Evolutionary conservation across 768 basidiomycete genomes (phyloP).

Genomic region (Myochromella boudieri): DNA sequence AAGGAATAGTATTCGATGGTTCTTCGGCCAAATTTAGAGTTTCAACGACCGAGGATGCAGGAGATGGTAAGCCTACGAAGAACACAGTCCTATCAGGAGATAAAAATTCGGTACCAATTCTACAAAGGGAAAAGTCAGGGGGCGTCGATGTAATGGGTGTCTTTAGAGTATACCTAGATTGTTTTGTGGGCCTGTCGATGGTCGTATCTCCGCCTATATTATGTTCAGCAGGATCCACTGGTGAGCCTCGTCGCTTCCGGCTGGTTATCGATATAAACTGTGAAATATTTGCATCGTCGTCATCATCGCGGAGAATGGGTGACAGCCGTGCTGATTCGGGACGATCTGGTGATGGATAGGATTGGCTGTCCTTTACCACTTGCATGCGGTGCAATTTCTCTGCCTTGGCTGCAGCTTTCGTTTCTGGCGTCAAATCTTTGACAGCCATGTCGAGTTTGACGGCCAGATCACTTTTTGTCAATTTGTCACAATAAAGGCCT

Average conservation of each 20-base stretch:
- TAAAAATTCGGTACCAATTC: not conserved
- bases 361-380: not conserved
- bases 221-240: not conserved
- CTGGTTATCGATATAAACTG: not conserved
- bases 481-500: slow-evolving; percentile 21
- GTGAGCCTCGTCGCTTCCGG: slow-evolving; percentile 16
- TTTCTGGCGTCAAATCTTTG: not conserved
- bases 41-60: slow-evolving; percentile 10
- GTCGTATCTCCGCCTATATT: not conserved
- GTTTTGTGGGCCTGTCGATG: slow-evolving; percentile 13
- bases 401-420: not conserved
- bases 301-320: not conserved
- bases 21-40: not conserved
- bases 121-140: not conserved
- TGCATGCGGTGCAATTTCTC: not conserved
- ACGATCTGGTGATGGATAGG: slow-evolving; percentile 13
- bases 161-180: slow-evolving; percentile 11
- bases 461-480: slow-evolving; percentile 26
- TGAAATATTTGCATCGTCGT: not conserved
- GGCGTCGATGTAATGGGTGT: not conserved
- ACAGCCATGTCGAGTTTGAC: slow-evolving; percentile 23
- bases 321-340: not conserved
- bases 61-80: slow-evolving; percentile 10
- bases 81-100: not conserved
- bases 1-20: not conserved